phyloP scores from a whole-genome alignment of 2,329 filamentous ascomycete species.

The Domatiomyces globalis region DNA sequence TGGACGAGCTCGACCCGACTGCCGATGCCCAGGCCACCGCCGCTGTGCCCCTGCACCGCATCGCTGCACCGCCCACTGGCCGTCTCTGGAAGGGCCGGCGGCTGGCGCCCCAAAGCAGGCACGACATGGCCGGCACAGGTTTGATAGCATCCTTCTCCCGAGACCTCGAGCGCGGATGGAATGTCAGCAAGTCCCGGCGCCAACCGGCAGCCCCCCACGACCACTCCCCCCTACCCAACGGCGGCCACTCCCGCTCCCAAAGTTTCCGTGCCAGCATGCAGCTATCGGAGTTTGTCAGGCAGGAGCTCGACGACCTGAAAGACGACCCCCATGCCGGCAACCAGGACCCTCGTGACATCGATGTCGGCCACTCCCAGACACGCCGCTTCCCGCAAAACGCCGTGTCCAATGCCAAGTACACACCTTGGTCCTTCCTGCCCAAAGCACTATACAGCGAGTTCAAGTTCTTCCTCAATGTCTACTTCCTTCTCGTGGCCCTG shows the following conservation, averaged over 20 bases:
- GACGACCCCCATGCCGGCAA: conserved; percentile 24
- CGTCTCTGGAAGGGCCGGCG: conserved; percentile 12
- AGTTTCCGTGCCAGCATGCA: conserved; percentile 44
- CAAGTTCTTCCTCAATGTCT: conserved; percentile 99
- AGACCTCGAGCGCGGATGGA: conserved; percentile 41
- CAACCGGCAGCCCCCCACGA: conserved; percentile 1
- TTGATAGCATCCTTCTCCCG: conserved; percentile 37
- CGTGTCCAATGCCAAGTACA: conserved; percentile 96
- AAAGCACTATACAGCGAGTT: conserved; percentile 96
- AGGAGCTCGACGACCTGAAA: conserved; percentile 18
- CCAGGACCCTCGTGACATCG: conserved; percentile 54
- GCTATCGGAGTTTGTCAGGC: conserved; percentile 17
- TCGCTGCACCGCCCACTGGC: conserved; percentile 33
- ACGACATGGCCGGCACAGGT: conserved; percentile 50
- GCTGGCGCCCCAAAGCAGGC: neutral
- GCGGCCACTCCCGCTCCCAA: conserved; percentile 29
- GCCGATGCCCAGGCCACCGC: neutral
- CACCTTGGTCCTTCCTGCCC: conserved; percentile 82
- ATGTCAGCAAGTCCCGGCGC: conserved; percentile 9
- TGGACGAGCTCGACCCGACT: conserved; percentile 33
- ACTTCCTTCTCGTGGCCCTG: conserved; percentile 86
- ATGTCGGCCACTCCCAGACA: conserved; percentile 59
- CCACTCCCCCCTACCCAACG: conserved; percentile 2
- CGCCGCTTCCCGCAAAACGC: conserved; percentile 76
- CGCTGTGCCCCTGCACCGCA: conserved; percentile 32